A percentile compares a stretch with the other conserved stretches of the same genome.
phyloP scores from a whole-genome alignment of 306 rosid species.

The Quercus bicolor region DNA sequence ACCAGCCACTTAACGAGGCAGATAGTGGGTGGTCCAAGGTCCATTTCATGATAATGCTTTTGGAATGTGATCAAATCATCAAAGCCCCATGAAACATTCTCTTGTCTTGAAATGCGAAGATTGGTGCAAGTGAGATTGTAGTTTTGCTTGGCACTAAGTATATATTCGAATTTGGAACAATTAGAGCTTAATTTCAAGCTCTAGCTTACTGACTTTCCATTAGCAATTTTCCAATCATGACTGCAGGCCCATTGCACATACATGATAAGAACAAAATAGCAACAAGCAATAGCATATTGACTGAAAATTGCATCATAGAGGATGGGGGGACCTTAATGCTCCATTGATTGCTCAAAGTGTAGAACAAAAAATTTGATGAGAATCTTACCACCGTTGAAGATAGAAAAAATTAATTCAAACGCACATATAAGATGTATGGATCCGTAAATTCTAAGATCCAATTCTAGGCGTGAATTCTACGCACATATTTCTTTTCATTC shows the following conservation, averaged over 20 bases:
- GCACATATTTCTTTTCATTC: no score
- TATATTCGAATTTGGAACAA: background rate
- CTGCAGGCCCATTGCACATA: background rate
- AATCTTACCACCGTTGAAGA: no score
- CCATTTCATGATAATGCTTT: conserved; percentile 6
- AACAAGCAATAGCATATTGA: no score
- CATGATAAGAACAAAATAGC: background rate
- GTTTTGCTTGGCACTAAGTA: no score
- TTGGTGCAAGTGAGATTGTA: background rate
- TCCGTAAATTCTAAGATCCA: no score
- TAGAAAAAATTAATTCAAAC: no score
- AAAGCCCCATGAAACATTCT: background rate
- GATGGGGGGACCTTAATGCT: no score
- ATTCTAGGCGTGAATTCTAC: no score
- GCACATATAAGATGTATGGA: no score
- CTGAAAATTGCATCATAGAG: no score
- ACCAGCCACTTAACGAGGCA: background rate
- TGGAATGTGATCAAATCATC: background rate
- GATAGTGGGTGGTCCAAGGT: conserved; percentile 20
- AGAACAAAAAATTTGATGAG: no score
- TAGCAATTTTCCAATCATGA: background rate
- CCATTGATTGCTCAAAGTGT: no score
- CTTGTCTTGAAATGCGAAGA: background rate
- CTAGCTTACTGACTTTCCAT: background rate
- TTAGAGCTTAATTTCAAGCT: background rate